phyloP scores from a whole-genome alignment of 192 early-diverging fungal species.

The Entomortierella chlamydospora region DNA sequence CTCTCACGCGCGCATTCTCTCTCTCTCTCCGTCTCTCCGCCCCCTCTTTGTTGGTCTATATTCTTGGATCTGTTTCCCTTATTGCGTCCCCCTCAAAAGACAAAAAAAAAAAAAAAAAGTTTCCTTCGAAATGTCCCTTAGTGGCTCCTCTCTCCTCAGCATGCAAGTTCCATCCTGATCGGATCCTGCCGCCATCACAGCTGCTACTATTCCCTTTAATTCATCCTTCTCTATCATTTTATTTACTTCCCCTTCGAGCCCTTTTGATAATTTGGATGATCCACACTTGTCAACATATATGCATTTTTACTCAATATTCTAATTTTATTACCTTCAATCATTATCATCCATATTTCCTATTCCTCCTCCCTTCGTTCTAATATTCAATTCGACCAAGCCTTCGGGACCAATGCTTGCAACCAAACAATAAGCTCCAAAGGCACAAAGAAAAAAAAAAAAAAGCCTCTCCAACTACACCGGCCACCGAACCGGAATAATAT shows the following conservation, averaged over 20 bases:
- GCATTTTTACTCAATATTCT: slow-evolving; percentile 4
- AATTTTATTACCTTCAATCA: slow-evolving; percentile 3
- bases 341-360: background rate
- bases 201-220: background rate
- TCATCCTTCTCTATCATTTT: background rate
- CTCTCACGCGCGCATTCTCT: background rate
- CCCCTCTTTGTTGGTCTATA: background rate
- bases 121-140: slow-evolving; percentile 10
- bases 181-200: background rate
- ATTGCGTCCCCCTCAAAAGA: slow-evolving; percentile 8
- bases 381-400: slow-evolving; percentile 12
- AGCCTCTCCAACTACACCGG: slow-evolving; percentile 16
- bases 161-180: slow-evolving; percentile 30
- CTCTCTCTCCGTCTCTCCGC: background rate
- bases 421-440: slow-evolving; percentile 15
- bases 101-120: slow-evolving; percentile 3
- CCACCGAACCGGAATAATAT: slow-evolving; percentile 11
- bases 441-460: background rate
- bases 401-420: slow-evolving; percentile 16
- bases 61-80: slow-evolving; percentile 6
- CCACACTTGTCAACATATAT: background rate
- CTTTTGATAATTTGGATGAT: background rate
- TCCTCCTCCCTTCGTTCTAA: background rate
- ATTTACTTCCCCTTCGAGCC: background rate
- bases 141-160: slow-evolving; percentile 22